Evolutionary conservation across 2,329 filamentous ascomycete genomes (phyloP).

Genomic region (Talaromyces sp.): DNA sequence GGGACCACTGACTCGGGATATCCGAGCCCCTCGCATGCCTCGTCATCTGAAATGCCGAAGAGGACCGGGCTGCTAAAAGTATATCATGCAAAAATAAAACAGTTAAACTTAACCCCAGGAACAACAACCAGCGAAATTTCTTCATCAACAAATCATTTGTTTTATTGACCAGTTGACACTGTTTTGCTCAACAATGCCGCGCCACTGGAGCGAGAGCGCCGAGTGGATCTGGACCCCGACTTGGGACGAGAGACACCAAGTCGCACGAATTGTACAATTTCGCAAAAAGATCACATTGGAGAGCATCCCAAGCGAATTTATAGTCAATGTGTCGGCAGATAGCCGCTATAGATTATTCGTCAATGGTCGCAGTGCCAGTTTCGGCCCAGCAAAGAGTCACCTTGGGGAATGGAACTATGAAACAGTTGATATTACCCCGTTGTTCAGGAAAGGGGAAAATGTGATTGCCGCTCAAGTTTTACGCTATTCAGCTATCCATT

Average conservation of each 20-base stretch:
- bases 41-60: too few relatives aligned
- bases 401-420: constrained; percentile 19
- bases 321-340: constrained; percentile 12
- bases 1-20: too few relatives aligned
- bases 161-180: too few relatives aligned
- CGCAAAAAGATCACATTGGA: neutral
- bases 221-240: neutral
- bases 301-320: neutral
- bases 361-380: constrained; percentile 16
- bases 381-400: constrained; percentile 19
- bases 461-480: constrained; percentile 15
- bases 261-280: neutral
- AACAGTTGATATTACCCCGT: constrained; percentile 17
- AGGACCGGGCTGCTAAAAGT: too few relatives aligned
- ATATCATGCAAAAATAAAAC: too few relatives aligned
- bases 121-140: too few relatives aligned
- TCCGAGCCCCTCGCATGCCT: too few relatives aligned
- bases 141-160: too few relatives aligned
- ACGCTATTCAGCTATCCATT: constrained; percentile 15
- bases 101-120: too few relatives aligned
- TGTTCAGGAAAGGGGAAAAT: constrained; percentile 14
- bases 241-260: neutral
- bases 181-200: neutral
- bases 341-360: constrained; percentile 18
- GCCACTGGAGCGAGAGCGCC: constrained; percentile 1